Conservation (phyloP, 768 basidiomycete genomes). For the Tubosaeta sp. region DNA sequence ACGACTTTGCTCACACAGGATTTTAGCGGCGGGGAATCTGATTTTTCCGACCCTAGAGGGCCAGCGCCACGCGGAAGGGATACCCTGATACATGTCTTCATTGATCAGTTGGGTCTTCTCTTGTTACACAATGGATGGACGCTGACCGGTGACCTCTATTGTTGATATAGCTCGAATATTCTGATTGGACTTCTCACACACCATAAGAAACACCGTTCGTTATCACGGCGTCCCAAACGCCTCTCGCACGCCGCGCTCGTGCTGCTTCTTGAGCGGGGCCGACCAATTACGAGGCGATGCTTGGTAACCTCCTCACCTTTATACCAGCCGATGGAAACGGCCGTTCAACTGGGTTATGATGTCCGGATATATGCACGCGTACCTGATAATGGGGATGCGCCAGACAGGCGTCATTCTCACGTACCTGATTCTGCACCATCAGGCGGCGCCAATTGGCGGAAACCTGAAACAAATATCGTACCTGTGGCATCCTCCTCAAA, state of each 20-base stretch:
- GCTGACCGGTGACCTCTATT: slow-evolving; percentile 5
- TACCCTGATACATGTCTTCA: slow-evolving; percentile 37
- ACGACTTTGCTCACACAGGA: slow-evolving; percentile 32
- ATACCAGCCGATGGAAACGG: slow-evolving; percentile 75
- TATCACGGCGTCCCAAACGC: slow-evolving; percentile 40
- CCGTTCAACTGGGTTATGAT: slow-evolving; percentile 71
- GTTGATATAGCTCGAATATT: slow-evolving; percentile 68
- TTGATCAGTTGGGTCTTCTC: slow-evolving; percentile 39
- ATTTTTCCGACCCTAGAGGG: slow-evolving; percentile 33
- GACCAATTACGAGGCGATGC: slow-evolving; percentile 68
- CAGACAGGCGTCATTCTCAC: slow-evolving; percentile 41
- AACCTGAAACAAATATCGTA: slow-evolving; percentile 11
- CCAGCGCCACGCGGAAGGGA: slow-evolving; percentile 31
- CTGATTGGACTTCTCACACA: slow-evolving; percentile 77
- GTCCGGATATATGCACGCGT: slow-evolving; percentile 67
- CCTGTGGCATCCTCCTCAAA: slow-evolving; percentile 2
- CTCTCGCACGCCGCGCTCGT: slow-evolving; percentile 76
- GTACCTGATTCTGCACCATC: slow-evolving; percentile 10
- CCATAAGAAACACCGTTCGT: slow-evolving; percentile 49
- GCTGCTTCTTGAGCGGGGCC: slow-evolving; percentile 77
- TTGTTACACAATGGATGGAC: not conserved
- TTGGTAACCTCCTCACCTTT: slow-evolving; percentile 79
- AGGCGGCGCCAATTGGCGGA: slow-evolving; percentile 19
- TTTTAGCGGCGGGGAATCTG: slow-evolving; percentile 33
- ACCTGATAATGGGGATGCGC: slow-evolving; percentile 60